Conservation (phyloP, 164 flowering plant species). For the Magnolia officinalis region DNA sequence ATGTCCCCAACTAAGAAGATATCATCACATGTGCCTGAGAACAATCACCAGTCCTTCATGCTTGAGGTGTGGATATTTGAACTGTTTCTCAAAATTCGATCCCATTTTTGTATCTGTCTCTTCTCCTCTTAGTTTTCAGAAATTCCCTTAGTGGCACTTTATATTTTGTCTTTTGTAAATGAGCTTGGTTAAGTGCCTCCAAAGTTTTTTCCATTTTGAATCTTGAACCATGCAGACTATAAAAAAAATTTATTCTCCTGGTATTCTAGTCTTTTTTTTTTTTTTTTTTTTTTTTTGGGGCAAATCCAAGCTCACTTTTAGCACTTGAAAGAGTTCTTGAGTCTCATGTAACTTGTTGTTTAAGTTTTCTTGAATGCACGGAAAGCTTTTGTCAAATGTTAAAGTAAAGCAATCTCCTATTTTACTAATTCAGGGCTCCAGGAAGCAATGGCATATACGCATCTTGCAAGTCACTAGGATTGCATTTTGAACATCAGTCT, state of each 20-base stretch:
- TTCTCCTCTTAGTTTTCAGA: not conserved
- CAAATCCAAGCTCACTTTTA: not conserved
- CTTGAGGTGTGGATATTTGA: slow-evolving; percentile 58
- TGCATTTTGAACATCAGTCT: too few relatives aligned
- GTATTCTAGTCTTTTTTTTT: not conserved
- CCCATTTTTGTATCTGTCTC: not conserved
- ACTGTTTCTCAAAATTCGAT: not conserved
- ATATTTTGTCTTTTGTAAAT: not conserved
- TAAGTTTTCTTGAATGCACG: too few relatives aligned
- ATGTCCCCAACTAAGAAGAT: slow-evolving; percentile 52
- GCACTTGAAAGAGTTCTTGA: not conserved
- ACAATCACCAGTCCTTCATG: slow-evolving; percentile 62
- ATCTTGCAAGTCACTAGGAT: too few relatives aligned
- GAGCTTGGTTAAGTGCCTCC: not conserved
- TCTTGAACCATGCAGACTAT: too few relatives aligned
- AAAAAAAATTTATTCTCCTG: not conserved
- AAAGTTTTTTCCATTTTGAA: too few relatives aligned
- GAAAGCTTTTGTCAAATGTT: too few relatives aligned
- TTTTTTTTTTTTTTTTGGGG: not conserved
- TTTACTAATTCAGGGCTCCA: too few relatives aligned
- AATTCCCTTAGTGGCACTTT: not conserved
- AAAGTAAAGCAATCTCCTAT: too few relatives aligned
- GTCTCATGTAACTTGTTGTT: not conserved
- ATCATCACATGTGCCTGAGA: slow-evolving; percentile 35
- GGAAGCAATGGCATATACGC: too few relatives aligned